A percentile compares a stretch with the other conserved stretches of the same genome.
These are phyloP conservation scores for Monosporascus cannonballus DNA, from an alignment of 2,329 filamentous ascomycete species.

Conservation along the genomic window DNA sequence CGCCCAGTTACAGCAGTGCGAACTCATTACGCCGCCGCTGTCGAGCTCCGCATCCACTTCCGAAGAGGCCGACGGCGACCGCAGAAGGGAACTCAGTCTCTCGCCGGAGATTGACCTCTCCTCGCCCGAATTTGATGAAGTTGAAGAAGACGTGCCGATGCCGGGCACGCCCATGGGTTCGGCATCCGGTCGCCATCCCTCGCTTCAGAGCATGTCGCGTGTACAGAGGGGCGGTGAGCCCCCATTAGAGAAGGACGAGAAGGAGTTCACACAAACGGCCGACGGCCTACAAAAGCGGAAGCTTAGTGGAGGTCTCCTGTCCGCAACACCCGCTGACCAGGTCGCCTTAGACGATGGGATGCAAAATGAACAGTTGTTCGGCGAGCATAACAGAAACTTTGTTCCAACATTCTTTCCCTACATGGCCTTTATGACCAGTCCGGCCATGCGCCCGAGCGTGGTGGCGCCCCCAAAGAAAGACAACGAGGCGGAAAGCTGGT, in stretches of 20 bases:
- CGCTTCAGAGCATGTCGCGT: slow-evolving; percentile 40
- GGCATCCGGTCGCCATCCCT: slow-evolving; percentile 29
- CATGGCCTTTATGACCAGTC: slow-evolving; percentile 45
- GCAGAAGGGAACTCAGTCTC: slow-evolving; percentile 67
- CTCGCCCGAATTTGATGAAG: slow-evolving; percentile 76
- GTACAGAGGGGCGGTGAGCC: slow-evolving; percentile 74
- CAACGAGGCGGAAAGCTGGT: slow-evolving; percentile 35
- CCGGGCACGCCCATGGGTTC: slow-evolving; percentile 59
- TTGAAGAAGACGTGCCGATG: slow-evolving; percentile 52
- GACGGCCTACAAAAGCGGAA: slow-evolving; percentile 70
- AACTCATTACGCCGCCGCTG: slow-evolving; percentile 77
- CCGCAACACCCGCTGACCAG: slow-evolving; percentile 28
- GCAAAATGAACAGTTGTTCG: slow-evolving; percentile 49
- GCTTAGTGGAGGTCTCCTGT: slow-evolving; percentile 40
- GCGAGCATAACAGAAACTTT: slow-evolving; percentile 30
- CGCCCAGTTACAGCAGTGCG: slow-evolving; percentile 42
- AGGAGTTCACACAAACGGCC: slow-evolving; percentile 93
- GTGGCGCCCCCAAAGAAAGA: slow-evolving; percentile 38
- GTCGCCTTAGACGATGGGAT: slow-evolving; percentile 35
- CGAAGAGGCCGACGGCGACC: slow-evolving; percentile 66
- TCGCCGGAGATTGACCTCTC: slow-evolving; percentile 93
- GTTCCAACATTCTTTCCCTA: slow-evolving; percentile 27
- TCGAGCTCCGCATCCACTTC: slow-evolving; percentile 63
- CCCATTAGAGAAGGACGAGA: slow-evolving; percentile 88
- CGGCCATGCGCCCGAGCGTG: slow-evolving; percentile 45